These are phyloP conservation scores for Penium margaritaceum DNA, from an alignment of 139 green algal genomes.

Conservation along the genomic window DNA sequence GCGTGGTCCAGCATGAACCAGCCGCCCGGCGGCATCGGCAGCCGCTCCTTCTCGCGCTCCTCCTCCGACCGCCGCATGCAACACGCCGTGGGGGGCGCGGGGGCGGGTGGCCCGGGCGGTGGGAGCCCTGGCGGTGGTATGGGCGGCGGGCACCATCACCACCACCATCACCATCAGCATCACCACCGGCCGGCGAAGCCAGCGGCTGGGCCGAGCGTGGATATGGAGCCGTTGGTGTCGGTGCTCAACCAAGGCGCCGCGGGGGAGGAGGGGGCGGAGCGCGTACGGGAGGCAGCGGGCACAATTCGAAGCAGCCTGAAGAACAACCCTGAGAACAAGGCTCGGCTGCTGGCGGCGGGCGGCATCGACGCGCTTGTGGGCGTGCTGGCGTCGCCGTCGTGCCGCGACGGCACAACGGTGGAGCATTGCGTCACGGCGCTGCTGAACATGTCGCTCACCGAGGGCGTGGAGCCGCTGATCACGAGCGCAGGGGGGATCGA, in stretches of 20 bases:
- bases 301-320: not conserved
- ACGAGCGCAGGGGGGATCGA: conserved; percentile 8
- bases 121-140: no score
- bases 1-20: no score
- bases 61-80: not conserved
- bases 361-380: conserved; percentile 13
- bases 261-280: not conserved
- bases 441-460: conserved; percentile 23
- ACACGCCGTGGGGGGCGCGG: no score
- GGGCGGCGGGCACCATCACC: no score
- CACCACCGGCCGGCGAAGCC: not conserved
- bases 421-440: conserved; percentile 33
- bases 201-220: not conserved
- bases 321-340: conserved; percentile 29
- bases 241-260: not conserved
- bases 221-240: conserved; percentile 1
- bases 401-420: conserved; percentile 2
- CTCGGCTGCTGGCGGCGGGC: conserved; percentile 16
- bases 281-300: not conserved
- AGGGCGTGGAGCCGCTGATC: not conserved
- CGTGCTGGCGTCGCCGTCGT: conserved; percentile 11
- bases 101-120: no score
- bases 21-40: no score
- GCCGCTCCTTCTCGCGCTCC: not conserved
- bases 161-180: no score